Evolutionary conservation across 2,329 filamentous ascomycete genomes (phyloP).

Genomic region (Fusarium globosum): DNA sequence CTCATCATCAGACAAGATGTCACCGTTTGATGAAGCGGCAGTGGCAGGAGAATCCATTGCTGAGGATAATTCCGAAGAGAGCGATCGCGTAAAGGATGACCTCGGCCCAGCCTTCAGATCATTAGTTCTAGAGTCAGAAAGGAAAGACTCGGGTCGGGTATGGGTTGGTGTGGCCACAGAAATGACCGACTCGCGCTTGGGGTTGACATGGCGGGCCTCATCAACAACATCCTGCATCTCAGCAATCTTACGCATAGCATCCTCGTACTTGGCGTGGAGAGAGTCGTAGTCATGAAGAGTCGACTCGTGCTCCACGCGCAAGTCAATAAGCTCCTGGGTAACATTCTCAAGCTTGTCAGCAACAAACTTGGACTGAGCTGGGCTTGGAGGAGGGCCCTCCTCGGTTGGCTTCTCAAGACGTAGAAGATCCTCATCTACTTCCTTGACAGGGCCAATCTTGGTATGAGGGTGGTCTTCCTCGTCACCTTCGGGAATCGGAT

Average conservation of each 20-base stretch:
- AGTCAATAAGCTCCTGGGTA: constrained; percentile 89
- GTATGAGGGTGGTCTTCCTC: constrained; percentile 52
- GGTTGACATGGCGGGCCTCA: constrained; percentile 75
- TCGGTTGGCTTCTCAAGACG: constrained; percentile 30
- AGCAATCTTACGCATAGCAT: constrained; percentile 82
- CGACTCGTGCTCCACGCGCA: constrained; percentile 89
- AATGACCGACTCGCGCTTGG: constrained; percentile 65
- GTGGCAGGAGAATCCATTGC: constrained; percentile 80
- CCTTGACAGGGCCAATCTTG: constrained; percentile 51
- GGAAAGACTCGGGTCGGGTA: constrained; percentile 81
- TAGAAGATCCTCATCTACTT: constrained; percentile 43
- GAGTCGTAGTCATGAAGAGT: constrained; percentile 84
- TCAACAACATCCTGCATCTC: constrained; percentile 88
- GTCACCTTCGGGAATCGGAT: constrained; percentile 65
- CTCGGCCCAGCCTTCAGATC: constrained; percentile 73
- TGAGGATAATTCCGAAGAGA: constrained; percentile 93
- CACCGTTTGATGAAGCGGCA: constrained; percentile 70
- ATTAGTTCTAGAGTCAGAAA: constrained; percentile 79
- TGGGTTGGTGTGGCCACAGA: constrained; percentile 62
- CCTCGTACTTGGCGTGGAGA: constrained; percentile 89
- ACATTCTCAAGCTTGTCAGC: constrained; percentile 93
- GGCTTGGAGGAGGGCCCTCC: constrained; percentile 65
- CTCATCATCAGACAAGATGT: constrained; percentile 54
- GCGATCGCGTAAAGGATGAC: constrained; percentile 83
- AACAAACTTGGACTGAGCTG: constrained; percentile 85